These are phyloP conservation scores for Aspergillus brunneoviolaceus DNA, from an alignment of 2,329 filamentous ascomycete genomes.

Conservation along the genomic window DNA sequence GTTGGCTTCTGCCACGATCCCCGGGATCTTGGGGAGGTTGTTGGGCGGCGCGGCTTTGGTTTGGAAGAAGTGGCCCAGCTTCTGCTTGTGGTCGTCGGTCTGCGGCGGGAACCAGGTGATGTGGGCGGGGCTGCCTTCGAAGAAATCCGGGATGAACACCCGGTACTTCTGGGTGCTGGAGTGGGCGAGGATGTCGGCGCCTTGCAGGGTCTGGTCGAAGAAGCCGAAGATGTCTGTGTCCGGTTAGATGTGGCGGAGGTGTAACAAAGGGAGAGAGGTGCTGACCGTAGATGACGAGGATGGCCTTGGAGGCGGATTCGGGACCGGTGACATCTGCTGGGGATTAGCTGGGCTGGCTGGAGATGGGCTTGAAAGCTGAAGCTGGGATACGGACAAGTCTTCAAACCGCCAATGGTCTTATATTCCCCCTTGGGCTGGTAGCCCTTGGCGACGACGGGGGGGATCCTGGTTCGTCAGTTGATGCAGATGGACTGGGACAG, in stretches of 20 bases:
- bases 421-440: slow-evolving; percentile 61
- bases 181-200: slow-evolving; percentile 61
- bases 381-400: slow-evolving; percentile 52
- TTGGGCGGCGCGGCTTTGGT: slow-evolving; percentile 58
- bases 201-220: slow-evolving; percentile 63
- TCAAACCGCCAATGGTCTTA: slow-evolving; percentile 59
- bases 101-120: slow-evolving; percentile 62
- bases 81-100: slow-evolving; percentile 60
- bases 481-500: background rate
- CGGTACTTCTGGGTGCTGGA: slow-evolving; percentile 68
- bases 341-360: background rate
- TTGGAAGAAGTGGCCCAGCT: slow-evolving; percentile 60
- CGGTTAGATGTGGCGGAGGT: background rate
- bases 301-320: slow-evolving; percentile 55
- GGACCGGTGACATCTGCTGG: slow-evolving; percentile 56
- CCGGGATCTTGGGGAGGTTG: slow-evolving; percentile 56
- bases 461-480: slow-evolving; percentile 32
- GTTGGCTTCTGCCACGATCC: slow-evolving; percentile 56
- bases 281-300: slow-evolving; percentile 56
- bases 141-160: slow-evolving; percentile 91
- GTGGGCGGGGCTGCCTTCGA: slow-evolving; percentile 70
- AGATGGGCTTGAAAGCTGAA: too few species aligned
- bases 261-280: background rate
- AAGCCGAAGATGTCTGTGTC: slow-evolving; percentile 62
- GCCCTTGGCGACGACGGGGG: slow-evolving; percentile 41